These are phyloP conservation scores for Xanthoceras sorbifolium DNA, from an alignment of 345 rosid genomes.

Conservation along the genomic window DNA sequence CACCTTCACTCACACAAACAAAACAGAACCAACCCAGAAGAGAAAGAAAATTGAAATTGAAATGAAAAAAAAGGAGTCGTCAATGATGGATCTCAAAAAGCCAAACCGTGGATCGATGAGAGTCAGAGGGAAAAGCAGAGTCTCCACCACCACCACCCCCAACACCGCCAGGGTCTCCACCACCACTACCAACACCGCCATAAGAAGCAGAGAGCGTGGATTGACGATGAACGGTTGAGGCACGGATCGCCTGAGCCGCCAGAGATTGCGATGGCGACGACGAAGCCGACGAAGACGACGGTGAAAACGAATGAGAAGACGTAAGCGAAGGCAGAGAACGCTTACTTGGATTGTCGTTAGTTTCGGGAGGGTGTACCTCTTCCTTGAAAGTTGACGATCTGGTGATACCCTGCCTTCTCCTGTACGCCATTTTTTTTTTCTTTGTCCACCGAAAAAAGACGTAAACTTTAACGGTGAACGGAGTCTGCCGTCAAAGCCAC, in stretches of 20 bases:
- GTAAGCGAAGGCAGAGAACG: constrained; percentile 31
- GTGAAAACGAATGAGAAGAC: constrained; percentile 38
- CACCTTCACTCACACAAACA: neutral
- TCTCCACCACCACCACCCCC: constrained; percentile 22
- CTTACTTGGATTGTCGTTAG: constrained; percentile 20
- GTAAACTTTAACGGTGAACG: neutral
- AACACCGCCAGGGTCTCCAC: constrained; percentile 16
- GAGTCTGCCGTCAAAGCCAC: neutral
- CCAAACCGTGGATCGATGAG: constrained; percentile 58
- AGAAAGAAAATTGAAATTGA: neutral
- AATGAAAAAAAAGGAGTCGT: neutral
- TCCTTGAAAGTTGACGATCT: constrained; percentile 83
- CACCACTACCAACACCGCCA: constrained; percentile 31
- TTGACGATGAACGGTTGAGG: constrained; percentile 56
- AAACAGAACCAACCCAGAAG: too few relatives aligned
- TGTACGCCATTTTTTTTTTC: constrained; percentile 75
- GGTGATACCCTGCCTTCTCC: constrained; percentile 86
- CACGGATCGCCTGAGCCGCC: constrained; percentile 89
- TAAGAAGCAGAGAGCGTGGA: constrained; percentile 52
- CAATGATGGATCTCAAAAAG: too few relatives aligned
- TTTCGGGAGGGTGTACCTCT: constrained; percentile 47
- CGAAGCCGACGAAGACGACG: constrained; percentile 37
- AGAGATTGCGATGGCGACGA: constrained; percentile 42
- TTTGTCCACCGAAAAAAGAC: too few relatives aligned
- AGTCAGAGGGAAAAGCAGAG: constrained; percentile 23